Conservation (phyloP, 2,329 filamentous ascomycete species). For the Cladosporium oxysporum region DNA sequence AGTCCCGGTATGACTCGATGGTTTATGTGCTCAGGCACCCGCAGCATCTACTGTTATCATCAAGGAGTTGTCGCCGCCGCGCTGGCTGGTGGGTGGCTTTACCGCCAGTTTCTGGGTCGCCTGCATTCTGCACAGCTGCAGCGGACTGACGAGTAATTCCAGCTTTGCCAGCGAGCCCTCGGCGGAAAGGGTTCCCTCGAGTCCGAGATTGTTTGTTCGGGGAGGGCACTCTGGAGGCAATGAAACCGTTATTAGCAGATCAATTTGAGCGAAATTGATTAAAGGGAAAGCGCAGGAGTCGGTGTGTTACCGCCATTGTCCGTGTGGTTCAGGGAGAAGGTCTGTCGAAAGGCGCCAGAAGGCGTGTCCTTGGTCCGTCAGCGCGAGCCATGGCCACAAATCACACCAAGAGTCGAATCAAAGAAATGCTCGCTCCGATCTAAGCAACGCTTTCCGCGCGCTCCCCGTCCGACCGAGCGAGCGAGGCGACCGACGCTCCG, state of each 20-base stretch:
- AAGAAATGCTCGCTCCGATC: conserved; percentile 15
- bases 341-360: conserved; percentile 20
- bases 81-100: conserved; percentile 8
- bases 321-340: not conserved
- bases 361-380: not conserved
- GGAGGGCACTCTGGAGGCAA: not conserved
- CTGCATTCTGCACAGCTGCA: conserved; percentile 19
- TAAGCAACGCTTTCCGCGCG: conserved; percentile 9
- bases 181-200: not conserved
- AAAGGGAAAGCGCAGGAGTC: conserved; percentile 8
- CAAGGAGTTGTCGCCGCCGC: not conserved
- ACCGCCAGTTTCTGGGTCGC: conserved; percentile 9
- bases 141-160: not conserved
- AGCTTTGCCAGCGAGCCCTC: not conserved
- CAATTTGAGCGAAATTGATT: conserved; percentile 16
- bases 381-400: not conserved
- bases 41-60: not conserved
- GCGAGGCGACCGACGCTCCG: not conserved
- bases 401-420: not conserved
- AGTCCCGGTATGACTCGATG: conserved; percentile 14
- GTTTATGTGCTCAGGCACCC: not conserved
- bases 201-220: not conserved
- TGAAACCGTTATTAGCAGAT: conserved; percentile 10
- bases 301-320: conserved; percentile 18
- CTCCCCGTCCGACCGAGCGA: conserved; percentile 1